A percentile compares a stretch with the other conserved stretches of the same genome.
Evolutionary conservation across 2,329 filamentous ascomycete genomes (phyloP).

Genomic region (Diplodia seriata): DNA sequence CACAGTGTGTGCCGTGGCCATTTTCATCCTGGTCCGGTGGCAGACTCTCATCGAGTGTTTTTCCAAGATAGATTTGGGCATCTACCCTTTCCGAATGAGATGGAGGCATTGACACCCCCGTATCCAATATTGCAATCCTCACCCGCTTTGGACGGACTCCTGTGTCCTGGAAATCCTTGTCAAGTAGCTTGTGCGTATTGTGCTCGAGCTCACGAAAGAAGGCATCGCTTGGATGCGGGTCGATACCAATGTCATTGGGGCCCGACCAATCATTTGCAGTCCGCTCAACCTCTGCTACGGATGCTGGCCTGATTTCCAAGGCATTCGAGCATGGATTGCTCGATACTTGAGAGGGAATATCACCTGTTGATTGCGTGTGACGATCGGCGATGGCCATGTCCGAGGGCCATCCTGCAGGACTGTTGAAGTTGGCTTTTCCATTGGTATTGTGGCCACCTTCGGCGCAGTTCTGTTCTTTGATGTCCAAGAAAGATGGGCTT

Average conservation of each 20-base stretch:
- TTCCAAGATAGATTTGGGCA: neutral
- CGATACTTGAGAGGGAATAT: neutral
- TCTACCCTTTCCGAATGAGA: neutral
- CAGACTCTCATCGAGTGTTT: neutral
- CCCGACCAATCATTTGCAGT: neutral
- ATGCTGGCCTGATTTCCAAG: neutral
- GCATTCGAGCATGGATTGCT: neutral
- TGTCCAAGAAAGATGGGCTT: too few relatives aligned
- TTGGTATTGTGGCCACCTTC: too few relatives aligned
- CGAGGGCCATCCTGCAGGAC: neutral
- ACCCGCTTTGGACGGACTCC: neutral
- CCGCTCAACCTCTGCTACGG: neutral
- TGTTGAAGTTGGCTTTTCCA: neutral
- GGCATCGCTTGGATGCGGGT: neutral
- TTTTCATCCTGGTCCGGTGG: slow-evolving; percentile 22
- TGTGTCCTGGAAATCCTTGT: neutral
- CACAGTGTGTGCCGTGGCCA: slow-evolving; percentile 35
- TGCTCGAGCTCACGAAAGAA: neutral
- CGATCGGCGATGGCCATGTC: neutral
- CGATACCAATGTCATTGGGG: neutral
- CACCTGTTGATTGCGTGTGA: neutral
- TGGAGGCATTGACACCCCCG: neutral
- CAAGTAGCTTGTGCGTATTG: neutral
- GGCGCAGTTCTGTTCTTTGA: too few relatives aligned
- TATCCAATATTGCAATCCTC: neutral